Evolutionary conservation across 1,284 basidiomycete species (phyloP), one percentile per base, ranked within the genome.

Genomic region (Apiotrichum mycotoxinovorans): DNA sequence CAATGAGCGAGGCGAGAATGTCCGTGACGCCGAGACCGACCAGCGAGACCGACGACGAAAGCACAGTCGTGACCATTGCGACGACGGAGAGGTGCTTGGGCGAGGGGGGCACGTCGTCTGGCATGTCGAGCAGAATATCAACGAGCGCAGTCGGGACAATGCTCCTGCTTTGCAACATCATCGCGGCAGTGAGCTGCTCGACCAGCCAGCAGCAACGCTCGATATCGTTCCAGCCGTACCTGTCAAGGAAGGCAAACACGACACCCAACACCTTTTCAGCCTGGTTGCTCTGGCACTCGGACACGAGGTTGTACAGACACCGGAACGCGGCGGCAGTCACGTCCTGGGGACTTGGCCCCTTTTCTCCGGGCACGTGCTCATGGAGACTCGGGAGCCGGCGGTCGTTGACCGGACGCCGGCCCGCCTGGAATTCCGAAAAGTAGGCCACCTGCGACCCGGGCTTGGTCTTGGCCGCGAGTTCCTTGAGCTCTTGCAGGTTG

Each of bases 11-110:
- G 14, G 87, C 85, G 56, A 93, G 82, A 43, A 94, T 84, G 68
- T 97, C 93, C 2, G 90, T 90, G 0, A 94, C 93, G 4, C 91
- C 92, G 23, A 97, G 79, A 66, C 94, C 96, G 72, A 95, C 84
- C 56, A 97, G 81, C 26, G 90, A 88, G 15, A 84, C 87, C 8
- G 86, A 84, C 7, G 89, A 89, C 43, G 84, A 88, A 75, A 96
- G 87, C 60, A 79, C 85, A 5, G 85, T 82, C n/a, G 85, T 87
- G 50, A 93, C 82, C 88, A 96, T 95, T 11, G 82, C 81, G 12
- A 87, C 82, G n/a, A 93, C 78, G 0, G 89, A 83, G 51, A 78
- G 80, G 55, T 90, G 88, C 67, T 87, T 81, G 20, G 80, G 66
- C 4, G 81, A 81, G 4, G 83, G 76, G 23, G 79, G 71, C 1